Percentiles rank a stretch among this genome's conserved stretches.
These are phyloP conservation scores for Solanum gandarillasii DNA, from an alignment of 257 asterid genomes.

Conservation along the genomic window DNA sequence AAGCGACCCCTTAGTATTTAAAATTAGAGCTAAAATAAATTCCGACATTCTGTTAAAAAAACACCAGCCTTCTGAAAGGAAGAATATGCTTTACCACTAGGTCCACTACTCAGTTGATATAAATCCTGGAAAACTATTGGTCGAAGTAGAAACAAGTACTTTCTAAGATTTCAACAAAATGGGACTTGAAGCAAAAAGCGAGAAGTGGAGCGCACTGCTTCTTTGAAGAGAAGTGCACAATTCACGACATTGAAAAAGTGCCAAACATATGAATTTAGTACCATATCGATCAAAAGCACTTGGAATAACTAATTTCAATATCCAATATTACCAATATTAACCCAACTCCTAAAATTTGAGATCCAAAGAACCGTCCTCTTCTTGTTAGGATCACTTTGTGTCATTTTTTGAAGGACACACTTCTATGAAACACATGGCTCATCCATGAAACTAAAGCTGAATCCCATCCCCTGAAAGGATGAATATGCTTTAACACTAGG, in stretches of 20 bases:
- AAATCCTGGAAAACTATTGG: not conserved
- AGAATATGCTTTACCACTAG: not conserved
- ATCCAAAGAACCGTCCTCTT: not conserved
- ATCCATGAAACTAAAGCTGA: not conserved
- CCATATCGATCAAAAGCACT: not conserved
- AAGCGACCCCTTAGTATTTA: not conserved
- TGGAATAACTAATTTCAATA: not conserved
- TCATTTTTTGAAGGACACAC: not conserved
- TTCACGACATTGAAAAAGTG: not conserved
- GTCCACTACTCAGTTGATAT: not conserved
- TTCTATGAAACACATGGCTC: not conserved
- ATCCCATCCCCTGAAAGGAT: not conserved
- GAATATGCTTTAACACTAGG: not conserved
- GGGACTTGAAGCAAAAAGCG: not conserved
- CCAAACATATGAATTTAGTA: not conserved
- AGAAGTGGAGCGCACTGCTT: not conserved
- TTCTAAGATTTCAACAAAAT: not conserved
- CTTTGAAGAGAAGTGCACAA: not conserved
- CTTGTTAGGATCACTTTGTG: not conserved
- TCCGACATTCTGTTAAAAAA: not conserved
- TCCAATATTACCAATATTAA: not conserved
- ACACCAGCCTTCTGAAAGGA: not conserved
- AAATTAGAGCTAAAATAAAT: not conserved
- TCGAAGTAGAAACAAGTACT: not conserved
- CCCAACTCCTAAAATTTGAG: not conserved